Evolutionary conservation across 2,329 filamentous ascomycete genomes (phyloP), one percentile per base, ranked within the genome.

Genomic region (Talaromyces sp.): DNA sequence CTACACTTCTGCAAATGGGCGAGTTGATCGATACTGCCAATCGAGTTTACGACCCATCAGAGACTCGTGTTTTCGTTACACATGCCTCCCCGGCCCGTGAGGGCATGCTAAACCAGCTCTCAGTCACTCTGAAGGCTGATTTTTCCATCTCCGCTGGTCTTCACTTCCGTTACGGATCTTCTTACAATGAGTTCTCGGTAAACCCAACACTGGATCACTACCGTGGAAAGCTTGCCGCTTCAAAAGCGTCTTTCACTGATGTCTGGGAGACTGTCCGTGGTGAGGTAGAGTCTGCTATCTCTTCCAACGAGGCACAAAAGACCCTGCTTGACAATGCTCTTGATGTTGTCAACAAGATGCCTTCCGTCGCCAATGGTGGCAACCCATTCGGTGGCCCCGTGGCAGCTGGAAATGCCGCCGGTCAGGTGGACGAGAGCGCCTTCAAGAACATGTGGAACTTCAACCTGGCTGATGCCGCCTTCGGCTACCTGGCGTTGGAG

Each of bases 381-480:
- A 97, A 97, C 71, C 94, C 94, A 5, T 99, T 99, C 68, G 94
- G 94, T 40, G 93, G 93, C 13, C 90, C 90, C 27, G 84, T 87
- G 48, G 85, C 86, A 45, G 89, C 88, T 35, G 86, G 81, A 36
- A 78, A 77, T 62, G 79, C 86, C 46, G 87, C 90, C 46, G 94
- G 94, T 29, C 90, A 96, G 68, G 91, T 99, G 16, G 94, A 99
- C 59, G 94, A 99, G 79, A 97, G 92, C 66, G 94, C 94, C 1
- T 99, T 99, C 83, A 99, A 99, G 81, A 99, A 99, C 73, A 97
- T 97, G 94, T 99, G 94, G 94, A 99, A 99, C 75, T 99, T 99
- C 78, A 97, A 97, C 74, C 77, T 99, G 61, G 94, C 94, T 27
- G 94, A 99, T 78, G 94, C 94, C 50, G 93, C 94, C 17, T 99